Evolutionary conservation across 2,329 filamentous ascomycete species (phyloP), one percentile per base, ranked within the genome.

Genomic region (Colletotrichum spaethianum): DNA sequence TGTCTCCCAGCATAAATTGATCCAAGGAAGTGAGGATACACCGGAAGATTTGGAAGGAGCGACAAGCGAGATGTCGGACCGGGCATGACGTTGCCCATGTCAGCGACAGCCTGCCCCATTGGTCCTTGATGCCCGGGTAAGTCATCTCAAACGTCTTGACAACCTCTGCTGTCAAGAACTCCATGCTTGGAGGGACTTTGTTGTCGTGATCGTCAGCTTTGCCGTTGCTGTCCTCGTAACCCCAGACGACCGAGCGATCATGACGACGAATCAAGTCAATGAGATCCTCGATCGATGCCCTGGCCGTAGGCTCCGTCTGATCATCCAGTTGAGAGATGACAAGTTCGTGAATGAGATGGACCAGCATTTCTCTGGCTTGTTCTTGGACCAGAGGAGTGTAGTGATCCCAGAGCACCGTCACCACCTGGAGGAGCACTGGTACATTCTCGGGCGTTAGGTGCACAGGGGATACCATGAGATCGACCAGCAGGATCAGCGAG

Each of bases 21-120:
- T 99, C 96, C 28, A 98, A 85, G 0, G 93, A 94, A 20, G 94
- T 97, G 36, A 97, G 89, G 66, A 98, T 95, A 79, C 96, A 98
- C 40, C 96, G 90, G 84, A 98, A 99, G 14, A 99, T 93, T 79
- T 99, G 97, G 82, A 99, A 98, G 0, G 97, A 99, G 36, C 96
- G 92, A 79, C 97, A 99, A 2, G 96, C 96, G 63, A 99, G 86
- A 83, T 99, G 96, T 60, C 96, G 89, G 6, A 99, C 97, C 0
- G 96, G 94, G 79, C 97, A 99, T 4, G 95, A 98, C 0, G 96
- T 98, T 12, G 96, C 97, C 96, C 96, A 99, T 14, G 93, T 95
- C 74, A 99, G 85, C 0, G 96, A 96, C 40, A 97, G 88, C 74
- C 94, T 93, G 9, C 93, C 94, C 96, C 96, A 98, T 63, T 96